phyloP scores from a whole-genome alignment of 2,329 filamentous ascomycete species.

The Aspergillus amoenus region DNA sequence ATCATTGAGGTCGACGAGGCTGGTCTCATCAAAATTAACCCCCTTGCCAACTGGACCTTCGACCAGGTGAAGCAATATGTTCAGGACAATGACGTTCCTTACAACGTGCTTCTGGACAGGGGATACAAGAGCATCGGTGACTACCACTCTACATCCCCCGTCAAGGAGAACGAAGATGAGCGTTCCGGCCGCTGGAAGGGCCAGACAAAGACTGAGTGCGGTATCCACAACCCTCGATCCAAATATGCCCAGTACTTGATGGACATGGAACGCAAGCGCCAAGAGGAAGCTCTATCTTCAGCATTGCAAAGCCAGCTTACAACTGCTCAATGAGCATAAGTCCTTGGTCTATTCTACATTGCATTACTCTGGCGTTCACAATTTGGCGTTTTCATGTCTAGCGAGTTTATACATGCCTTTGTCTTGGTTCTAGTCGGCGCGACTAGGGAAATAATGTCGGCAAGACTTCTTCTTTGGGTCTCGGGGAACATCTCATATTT shows the following conservation, averaged over 20 bases:
- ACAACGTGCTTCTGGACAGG: conserved; percentile 84
- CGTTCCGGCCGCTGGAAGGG: conserved; percentile 96
- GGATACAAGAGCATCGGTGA: conserved; percentile 99
- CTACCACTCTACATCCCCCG: conserved; percentile 94
- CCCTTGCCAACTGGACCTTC: conserved; percentile 91
- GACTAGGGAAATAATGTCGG: conserved; percentile 16
- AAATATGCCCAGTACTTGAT: conserved; percentile 83
- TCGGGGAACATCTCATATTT: background rate
- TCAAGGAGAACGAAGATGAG: conserved; percentile 90
- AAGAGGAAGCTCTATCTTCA: conserved; percentile 55
- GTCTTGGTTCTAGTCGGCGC: conserved; percentile 10
- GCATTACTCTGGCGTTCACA: conserved; percentile 22
- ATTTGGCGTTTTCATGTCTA: conserved; percentile 15
- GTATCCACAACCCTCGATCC: conserved; percentile 97
- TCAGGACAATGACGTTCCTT: conserved; percentile 81
- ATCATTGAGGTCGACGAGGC: conserved; percentile 92
- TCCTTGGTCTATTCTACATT: conserved; percentile 6
- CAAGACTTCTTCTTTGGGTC: conserved; percentile 11
- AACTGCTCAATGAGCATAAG: conserved; percentile 26
- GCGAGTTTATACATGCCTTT: conserved; percentile 19
- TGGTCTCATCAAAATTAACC: conserved; percentile 95
- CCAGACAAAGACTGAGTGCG: conserved; percentile 92
- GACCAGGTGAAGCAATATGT: conserved; percentile 86
- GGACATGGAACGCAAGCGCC: conserved; percentile 68
- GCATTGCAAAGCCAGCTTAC: conserved; percentile 40